These are phyloP conservation scores for Sporisorium scitamineum DNA, from an alignment of 1,284 basidiomycete species.

Conservation along the genomic window DNA sequence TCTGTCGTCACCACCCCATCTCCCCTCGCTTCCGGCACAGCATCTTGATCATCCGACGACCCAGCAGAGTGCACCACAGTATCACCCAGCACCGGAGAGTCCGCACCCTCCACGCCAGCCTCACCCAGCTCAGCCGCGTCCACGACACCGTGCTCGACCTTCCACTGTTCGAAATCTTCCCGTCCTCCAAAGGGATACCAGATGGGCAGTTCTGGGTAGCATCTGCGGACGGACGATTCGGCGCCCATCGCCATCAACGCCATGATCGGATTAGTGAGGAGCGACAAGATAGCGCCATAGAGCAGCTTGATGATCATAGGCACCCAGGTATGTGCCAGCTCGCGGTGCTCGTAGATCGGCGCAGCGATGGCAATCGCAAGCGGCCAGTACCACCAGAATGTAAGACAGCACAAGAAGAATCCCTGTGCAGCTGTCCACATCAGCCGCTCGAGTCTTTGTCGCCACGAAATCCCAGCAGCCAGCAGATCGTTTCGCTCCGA, in stretches of 20 bases:
- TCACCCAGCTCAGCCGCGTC: conserved; percentile 19
- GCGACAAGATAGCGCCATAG: conserved; percentile 60
- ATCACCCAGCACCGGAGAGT: neutral
- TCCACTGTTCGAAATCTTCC: conserved; percentile 41
- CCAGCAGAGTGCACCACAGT: conserved; percentile 5
- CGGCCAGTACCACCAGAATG: conserved; percentile 67
- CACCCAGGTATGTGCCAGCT: conserved; percentile 67
- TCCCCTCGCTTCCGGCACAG: neutral
- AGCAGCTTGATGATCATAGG: conserved; percentile 68
- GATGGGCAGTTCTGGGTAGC: conserved; percentile 52
- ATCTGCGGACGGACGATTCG: conserved; percentile 53
- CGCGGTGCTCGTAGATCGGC: conserved; percentile 62
- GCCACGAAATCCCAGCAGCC: conserved; percentile 47
- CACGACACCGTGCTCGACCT: conserved; percentile 33
- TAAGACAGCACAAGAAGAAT: conserved; percentile 53
- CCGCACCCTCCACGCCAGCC: neutral
- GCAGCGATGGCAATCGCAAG: conserved; percentile 63
- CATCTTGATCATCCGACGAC: conserved; percentile 11
- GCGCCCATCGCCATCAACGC: conserved; percentile 66
- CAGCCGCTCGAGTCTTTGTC: conserved; percentile 57
- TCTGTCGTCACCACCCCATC: neutral
- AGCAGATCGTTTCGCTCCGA: conserved; percentile 61
- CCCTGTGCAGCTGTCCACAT: conserved; percentile 64
- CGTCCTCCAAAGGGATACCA: conserved; percentile 47
- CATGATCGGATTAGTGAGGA: conserved; percentile 66